These are phyloP conservation scores for Sarocladium strictum DNA, from an alignment of 2,329 filamentous ascomycete genomes.

Conservation along the genomic window DNA sequence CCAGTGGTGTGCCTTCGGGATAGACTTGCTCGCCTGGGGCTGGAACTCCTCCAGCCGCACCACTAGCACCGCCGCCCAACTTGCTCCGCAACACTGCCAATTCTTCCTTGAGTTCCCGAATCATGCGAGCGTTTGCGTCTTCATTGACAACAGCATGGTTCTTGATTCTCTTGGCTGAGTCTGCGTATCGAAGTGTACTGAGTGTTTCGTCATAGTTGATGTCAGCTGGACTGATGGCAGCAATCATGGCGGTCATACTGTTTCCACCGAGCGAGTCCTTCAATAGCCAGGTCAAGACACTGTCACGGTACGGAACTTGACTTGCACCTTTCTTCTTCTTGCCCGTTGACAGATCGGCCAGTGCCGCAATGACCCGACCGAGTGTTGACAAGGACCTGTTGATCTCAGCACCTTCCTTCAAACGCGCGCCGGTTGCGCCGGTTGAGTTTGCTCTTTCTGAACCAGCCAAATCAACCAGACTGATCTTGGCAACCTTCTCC, in stretches of 20 bases:
- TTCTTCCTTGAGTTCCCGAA: slow-evolving; percentile 94
- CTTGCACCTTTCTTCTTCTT: slow-evolving; percentile 66
- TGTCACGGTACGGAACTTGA: slow-evolving; percentile 94
- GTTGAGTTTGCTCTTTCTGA: slow-evolving; percentile 97
- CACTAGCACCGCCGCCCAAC: slow-evolving; percentile 54
- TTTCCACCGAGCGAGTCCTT: slow-evolving; percentile 97
- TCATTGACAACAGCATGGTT: slow-evolving; percentile 99
- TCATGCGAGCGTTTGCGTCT: slow-evolving; percentile 98
- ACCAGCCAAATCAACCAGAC: slow-evolving; percentile 93
- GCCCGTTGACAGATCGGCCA: slow-evolving; percentile 82
- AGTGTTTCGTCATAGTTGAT: slow-evolving; percentile 99
- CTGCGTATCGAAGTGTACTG: slow-evolving; percentile 90
- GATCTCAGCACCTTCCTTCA: slow-evolving; percentile 98
- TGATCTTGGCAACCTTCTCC: slow-evolving; percentile 97
- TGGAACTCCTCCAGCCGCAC: slow-evolving; percentile 37
- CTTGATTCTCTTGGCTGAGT: slow-evolving; percentile 98
- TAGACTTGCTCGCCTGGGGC: slow-evolving; percentile 74
- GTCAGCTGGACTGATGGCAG: slow-evolving; percentile 93
- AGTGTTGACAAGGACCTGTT: slow-evolving; percentile 94
- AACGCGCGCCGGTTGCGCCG: slow-evolving; percentile 85
- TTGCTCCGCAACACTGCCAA: slow-evolving; percentile 80
- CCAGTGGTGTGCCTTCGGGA: slow-evolving; percentile 82
- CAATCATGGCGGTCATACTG: slow-evolving; percentile 99
- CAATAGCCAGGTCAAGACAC: slow-evolving; percentile 88
- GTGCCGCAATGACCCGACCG: slow-evolving; percentile 91